These are phyloP conservation scores for Eutrema heterophyllum DNA, from an alignment of 345 rosid species.

Conservation along the genomic window DNA sequence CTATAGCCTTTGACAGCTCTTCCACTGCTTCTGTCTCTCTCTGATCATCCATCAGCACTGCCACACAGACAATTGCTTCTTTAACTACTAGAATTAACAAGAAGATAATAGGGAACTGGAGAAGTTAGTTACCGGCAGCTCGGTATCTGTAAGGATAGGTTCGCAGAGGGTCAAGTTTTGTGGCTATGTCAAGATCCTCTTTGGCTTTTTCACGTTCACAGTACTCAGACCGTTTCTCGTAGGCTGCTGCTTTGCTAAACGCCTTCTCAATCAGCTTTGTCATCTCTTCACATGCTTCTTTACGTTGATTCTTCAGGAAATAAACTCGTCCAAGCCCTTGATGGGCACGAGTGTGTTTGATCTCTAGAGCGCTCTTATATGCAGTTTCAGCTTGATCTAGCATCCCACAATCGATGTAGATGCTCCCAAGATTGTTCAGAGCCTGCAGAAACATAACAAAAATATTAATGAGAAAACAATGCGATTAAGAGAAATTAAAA, in stretches of 20 bases:
- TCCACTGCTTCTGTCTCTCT: conserved; percentile 77
- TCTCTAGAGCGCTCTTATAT: conserved; percentile 74
- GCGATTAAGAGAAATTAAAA: background rate
- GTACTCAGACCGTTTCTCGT: conserved; percentile 91
- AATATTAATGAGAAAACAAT: background rate
- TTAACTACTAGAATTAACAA: background rate
- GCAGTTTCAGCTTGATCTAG: conserved; percentile 74
- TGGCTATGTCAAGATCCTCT: conserved; percentile 79
- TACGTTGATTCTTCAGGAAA: conserved; percentile 54
- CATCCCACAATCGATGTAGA: conserved; percentile 66
- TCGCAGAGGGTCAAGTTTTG: conserved; percentile 78
- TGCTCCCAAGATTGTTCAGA: conserved; percentile 84
- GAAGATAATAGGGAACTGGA: background rate
- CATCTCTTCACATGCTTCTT: conserved; percentile 90
- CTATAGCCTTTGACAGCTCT: conserved; percentile 83
- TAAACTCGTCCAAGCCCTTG: conserved; percentile 93
- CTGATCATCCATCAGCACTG: conserved; percentile 94
- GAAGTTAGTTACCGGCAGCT: conserved; percentile 73
- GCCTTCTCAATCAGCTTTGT: conserved; percentile 81
- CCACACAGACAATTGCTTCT: background rate
- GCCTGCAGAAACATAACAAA: conserved; percentile 50
- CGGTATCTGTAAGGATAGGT: conserved; percentile 92
- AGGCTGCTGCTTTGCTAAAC: conserved; percentile 66
- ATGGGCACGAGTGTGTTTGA: conserved; percentile 92
- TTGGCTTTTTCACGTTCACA: conserved; percentile 75